Evolutionary conservation across 192 early-diverging fungal genomes (phyloP), one percentile per base, ranked within the genome.

Genomic region (Coemansia sp.): DNA sequence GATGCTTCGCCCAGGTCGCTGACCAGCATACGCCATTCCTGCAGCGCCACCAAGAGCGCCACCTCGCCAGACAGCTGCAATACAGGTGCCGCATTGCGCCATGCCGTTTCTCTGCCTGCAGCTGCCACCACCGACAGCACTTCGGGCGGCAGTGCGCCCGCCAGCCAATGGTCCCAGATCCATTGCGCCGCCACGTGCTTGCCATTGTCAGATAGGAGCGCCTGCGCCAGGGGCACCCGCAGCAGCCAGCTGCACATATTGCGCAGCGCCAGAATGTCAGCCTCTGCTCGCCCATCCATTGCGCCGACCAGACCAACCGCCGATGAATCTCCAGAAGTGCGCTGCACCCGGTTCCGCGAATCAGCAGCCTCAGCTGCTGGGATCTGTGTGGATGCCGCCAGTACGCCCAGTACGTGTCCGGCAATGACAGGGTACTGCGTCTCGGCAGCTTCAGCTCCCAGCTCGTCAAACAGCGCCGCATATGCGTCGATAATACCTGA

Each of bases 401-500:
- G 27, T 8, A 50, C 87, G 4, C 81, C 67, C 15, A 92, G 61
- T 5, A 94, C 53, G 55, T 92, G 90, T 27, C 80, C 85, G 8
- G 83, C 55, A 62, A 97, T 90, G 5, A 60, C 39, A 0, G 79
- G 58, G 60, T 95, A 95, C 58, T 99, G 85, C 15, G 70, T 41
- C 60, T 92, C 93, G 3, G 93, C 83, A 41, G 87, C 85, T 3
- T 69, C 65, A 1, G 85, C 67, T 15, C 93, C 94, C 4, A 93
- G 79, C 60, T 85, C 72, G 32, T 84, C 74, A 42, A 93, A 87
- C 2, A 94, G 60, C 1, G 84, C 78, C 0, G 88, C 84, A 74
- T 94, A 95, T 5, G 87, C 80, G 62, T 95, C 91, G 11, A 93
- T 68, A 1, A 96, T 81, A 12, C 91, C 94, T 0, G 90, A 82